Base-by-base conservation (phyloP, 805 yeast species). In the Yamadazyma sp. region DNA sequence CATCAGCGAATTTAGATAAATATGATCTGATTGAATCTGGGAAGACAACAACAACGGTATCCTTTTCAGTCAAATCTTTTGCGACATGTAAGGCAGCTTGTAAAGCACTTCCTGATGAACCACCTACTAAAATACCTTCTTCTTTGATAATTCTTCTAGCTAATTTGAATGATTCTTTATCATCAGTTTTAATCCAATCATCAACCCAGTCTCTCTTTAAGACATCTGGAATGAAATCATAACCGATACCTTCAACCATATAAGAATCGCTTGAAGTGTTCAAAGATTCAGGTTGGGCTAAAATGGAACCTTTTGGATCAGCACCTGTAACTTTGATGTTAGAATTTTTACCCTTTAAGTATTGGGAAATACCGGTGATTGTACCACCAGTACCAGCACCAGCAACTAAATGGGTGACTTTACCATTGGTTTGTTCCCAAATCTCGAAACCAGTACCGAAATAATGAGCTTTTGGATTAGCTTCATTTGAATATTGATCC, bases 371-470 rank as follows among this genome's bases (percentile, higher is more conserved):
- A 37, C 98, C 98, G n/a, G 95, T 70, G 30, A 91, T 86, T 2
- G 98, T 93, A 38, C 98, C 98, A 62, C 95, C 95, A 39, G 95
- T 86, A 64, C 95, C 95, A 6, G 95, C 95, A 58, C 95, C 95
- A 24, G 95, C 95, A 36, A 86, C 83, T 29, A 86, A 69, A 42
- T 81, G 86, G 36, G 77, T 78, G 35, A 86, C 69, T 40, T 79
- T 74, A 23, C 89, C 86, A 17, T 71, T 61, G 11, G 91, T 75
- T 62, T 86, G 95, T 42, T 79, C 78, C 80, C 88, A 84, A 51
- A 86, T 86, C 63, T 86, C 95, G 44, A 65, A 78, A 37, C 95
- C 95, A 15, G 95, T 86, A 35, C 89, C 88, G 52, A 70, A 74
- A 60, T 82, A 85, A 61, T 86, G 95, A 26, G 95, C 95, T 25